A percentile compares a stretch with the other conserved stretches of the same genome.
These are phyloP conservation scores for Ophiostoma sp. DNA, from an alignment of 2,329 filamentous ascomycete genomes.

Conservation along the genomic window DNA sequence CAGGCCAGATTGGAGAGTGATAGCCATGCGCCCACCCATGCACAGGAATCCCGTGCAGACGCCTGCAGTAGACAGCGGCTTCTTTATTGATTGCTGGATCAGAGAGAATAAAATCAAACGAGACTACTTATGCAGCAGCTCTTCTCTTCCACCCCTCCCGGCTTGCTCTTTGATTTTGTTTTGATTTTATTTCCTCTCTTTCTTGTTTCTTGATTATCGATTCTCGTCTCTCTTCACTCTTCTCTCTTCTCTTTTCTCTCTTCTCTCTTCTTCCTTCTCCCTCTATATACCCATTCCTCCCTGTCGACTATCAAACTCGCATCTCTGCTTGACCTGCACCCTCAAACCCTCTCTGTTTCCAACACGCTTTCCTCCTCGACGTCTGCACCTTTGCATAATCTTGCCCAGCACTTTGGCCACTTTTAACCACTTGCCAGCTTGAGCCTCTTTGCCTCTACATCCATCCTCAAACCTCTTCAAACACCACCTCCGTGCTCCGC, in stretches of 20 bases:
- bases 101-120: background rate
- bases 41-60: constrained; percentile 9
- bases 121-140: constrained; percentile 4
- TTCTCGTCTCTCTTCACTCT: background rate
- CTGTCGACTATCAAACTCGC: too few species aligned
- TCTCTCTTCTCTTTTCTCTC: background rate
- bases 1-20: background rate
- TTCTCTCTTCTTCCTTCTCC: background rate
- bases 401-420: background rate
- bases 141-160: background rate
- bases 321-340: constrained; percentile 17
- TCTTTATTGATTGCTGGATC: background rate
- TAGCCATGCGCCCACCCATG: constrained; percentile 22
- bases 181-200: background rate
- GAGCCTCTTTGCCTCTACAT: constrained; percentile 1
- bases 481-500: constrained; percentile 32
- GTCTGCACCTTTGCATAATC: background rate
- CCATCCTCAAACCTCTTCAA: constrained; percentile 14
- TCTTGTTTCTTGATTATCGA: background rate
- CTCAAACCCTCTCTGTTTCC: constrained; percentile 24
- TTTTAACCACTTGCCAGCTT: background rate
- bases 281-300: background rate
- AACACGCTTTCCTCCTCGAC: background rate
- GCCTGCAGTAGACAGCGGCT: background rate
- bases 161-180: background rate